A percentile compares a stretch with the other conserved stretches of the same genome.
Evolutionary conservation across 805 yeast species (phyloP).

Genomic region (Saturnispora galanensis): DNA sequence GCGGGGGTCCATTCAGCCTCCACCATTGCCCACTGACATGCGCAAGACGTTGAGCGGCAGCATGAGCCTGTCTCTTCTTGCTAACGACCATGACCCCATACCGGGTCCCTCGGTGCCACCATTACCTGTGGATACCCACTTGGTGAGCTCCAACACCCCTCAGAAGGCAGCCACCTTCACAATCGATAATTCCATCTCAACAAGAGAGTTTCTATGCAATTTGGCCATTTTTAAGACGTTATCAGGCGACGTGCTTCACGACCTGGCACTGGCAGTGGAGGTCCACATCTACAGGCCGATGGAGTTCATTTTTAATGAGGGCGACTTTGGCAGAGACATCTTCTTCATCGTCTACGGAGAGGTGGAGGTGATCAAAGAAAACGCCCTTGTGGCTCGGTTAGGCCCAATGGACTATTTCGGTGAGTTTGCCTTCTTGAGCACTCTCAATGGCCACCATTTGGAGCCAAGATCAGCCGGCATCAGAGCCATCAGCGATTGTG

Average conservation of each 20-base stretch:
- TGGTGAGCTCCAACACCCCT: background rate
- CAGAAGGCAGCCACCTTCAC: slow-evolving; percentile 18
- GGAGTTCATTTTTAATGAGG: slow-evolving; percentile 51
- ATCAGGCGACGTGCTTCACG: slow-evolving; percentile 52
- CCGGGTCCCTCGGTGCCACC: slow-evolving; percentile 36
- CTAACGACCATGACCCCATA: slow-evolving; percentile 25
- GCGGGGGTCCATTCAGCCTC: slow-evolving; percentile 7
- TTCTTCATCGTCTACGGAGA: slow-evolving; percentile 60
- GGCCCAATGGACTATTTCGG: slow-evolving; percentile 63
- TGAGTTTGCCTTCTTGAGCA: slow-evolving; percentile 59
- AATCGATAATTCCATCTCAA: slow-evolving; percentile 43
- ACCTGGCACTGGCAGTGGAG: slow-evolving; percentile 54
- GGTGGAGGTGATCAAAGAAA: slow-evolving; percentile 50
- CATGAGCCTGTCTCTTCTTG: slow-evolving; percentile 21
- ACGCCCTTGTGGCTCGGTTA: slow-evolving; percentile 44
- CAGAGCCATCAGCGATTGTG: slow-evolving; percentile 50
- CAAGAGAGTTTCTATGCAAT: slow-evolving; percentile 47
- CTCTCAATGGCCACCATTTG: slow-evolving; percentile 23
- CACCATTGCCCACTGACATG: slow-evolving; percentile 4
- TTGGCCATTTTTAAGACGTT: slow-evolving; percentile 50
- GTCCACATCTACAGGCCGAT: slow-evolving; percentile 43
- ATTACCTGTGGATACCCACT: slow-evolving; percentile 4
- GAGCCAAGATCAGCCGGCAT: slow-evolving; percentile 50
- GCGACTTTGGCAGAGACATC: slow-evolving; percentile 52
- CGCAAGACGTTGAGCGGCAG: background rate